Evolutionary conservation across 768 basidiomycete species (phyloP).

Genomic region (Megacollybia marginata): DNA sequence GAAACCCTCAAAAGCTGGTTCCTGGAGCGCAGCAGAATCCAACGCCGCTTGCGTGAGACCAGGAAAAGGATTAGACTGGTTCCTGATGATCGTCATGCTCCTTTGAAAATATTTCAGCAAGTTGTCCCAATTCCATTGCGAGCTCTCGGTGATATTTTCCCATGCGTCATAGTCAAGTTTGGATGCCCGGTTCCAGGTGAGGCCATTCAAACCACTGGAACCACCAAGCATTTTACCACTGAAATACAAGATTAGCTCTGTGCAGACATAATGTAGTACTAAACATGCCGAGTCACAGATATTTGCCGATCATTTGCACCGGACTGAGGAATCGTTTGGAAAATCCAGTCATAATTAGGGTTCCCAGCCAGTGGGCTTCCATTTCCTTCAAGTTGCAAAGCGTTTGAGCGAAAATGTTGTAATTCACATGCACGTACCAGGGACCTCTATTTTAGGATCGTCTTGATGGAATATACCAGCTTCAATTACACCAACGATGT

Average conservation of each 20-base stretch:
- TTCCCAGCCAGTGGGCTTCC: not conserved
- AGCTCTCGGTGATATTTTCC: not conserved
- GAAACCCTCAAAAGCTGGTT: constrained; percentile 20
- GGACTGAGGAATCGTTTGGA: constrained; percentile 1
- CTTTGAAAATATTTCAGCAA: not conserved
- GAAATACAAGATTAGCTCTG: not conserved
- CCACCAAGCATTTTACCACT: constrained; percentile 17
- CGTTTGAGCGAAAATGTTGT: not conserved
- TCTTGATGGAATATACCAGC: constrained; percentile 25
- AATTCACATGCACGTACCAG: not conserved
- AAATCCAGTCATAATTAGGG: constrained; percentile 4
- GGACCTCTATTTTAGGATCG: not conserved
- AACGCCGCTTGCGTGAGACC: not conserved
- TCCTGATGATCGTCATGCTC: not conserved
- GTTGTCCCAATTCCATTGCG: not conserved
- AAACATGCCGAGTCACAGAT: not conserved
- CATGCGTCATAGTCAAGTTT: constrained; percentile 14
- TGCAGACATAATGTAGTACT: not conserved
- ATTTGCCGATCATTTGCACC: constrained; percentile 1
- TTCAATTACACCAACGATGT: constrained; percentile 38
- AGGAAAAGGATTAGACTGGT: not conserved
- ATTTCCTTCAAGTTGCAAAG: not conserved
- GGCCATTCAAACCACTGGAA: constrained; percentile 11
- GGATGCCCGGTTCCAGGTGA: constrained; percentile 13
- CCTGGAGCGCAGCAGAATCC: not conserved